Evolutionary conservation across 495 filamentous ascomycete genomes (phyloP), one percentile per base, ranked within the genome.

Genomic region (Aspergillus indologenus): DNA sequence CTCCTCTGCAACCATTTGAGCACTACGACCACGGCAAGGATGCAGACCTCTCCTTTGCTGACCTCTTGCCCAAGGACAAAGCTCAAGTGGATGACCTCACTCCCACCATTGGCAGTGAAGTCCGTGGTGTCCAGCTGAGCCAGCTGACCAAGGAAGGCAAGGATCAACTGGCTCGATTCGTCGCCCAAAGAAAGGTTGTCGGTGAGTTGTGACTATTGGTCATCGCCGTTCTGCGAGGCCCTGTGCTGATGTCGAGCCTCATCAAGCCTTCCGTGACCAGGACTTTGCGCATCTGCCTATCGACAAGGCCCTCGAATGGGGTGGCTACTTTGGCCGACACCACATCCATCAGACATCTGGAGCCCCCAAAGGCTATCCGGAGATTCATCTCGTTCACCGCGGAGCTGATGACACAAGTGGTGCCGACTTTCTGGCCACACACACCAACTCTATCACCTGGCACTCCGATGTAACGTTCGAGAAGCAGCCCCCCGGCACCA

Each of bases 401-500:
- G 79, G 81, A 11, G 81, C 79, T 22, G 79, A 81, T 8, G 81
- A 84, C 45, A 73, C 68, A 40, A 75, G 72, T 14, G 73, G 75
- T 40, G 65, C 73, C 21, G 71, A 74, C 54, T 85, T 83, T 71
- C 76, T 85, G 40, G 71, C 75, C 34, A 71, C 76, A 48, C 79
- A 79, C 44, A 83, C 79, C 15, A 86, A 83, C 61, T 80, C 80
- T 11, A 77, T 84, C 8, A 77, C 79, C 31, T 88, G 86, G 86
- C 86, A 89, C 67, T 83, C 82, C 1, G 86, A 89, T 52, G 79
- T 86, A 19, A 81, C 82, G 8, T 87, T 84, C 55, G 85, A 88
- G 63, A 73, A 81, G 50, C 85, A 88, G 68, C 84, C 85, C 9
- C 84, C 86, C 0, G 85, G 84, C 7, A 85, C 82, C 0, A 88